Evolutionary conservation across 371 early-diverging fungal genomes (phyloP).

Genomic region (Mortierella sp.): DNA sequence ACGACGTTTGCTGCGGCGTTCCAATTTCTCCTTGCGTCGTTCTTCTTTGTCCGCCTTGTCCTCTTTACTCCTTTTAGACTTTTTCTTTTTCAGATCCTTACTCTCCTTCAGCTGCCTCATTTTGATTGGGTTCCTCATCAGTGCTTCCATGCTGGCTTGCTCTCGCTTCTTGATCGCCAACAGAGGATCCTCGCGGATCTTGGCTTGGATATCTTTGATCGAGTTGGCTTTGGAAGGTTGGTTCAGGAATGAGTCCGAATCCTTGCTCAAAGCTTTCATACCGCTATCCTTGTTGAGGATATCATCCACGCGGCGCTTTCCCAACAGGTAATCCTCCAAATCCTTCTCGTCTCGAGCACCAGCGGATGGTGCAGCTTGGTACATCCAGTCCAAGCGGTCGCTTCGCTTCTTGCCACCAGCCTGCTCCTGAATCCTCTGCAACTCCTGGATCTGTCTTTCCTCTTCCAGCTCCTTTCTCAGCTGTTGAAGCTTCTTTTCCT

Average conservation of each 20-base stretch:
- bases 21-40: constrained; percentile 18
- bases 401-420: constrained; percentile 78
- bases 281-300: constrained; percentile 64
- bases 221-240: constrained; percentile 76
- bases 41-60: constrained; percentile 32
- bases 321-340: constrained; percentile 89
- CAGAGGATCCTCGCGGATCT: constrained; percentile 94
- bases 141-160: constrained; percentile 80
- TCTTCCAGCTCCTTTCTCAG: constrained; percentile 92
- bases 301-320: constrained; percentile 85
- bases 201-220: constrained; percentile 83
- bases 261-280: constrained; percentile 57
- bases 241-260: constrained; percentile 54
- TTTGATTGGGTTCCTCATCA: constrained; percentile 81
- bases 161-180: constrained; percentile 88
- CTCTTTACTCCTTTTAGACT: constrained; percentile 37
- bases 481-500: constrained; percentile 87
- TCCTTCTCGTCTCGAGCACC: constrained; percentile 60
- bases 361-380: constrained; percentile 76
- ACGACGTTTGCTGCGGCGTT: constrained; percentile 29
- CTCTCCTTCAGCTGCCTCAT: constrained; percentile 67
- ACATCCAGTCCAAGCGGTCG: constrained; percentile 97
- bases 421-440: constrained; percentile 84
- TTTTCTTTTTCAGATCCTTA: constrained; percentile 46
- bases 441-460: constrained; percentile 88